Evolutionary conservation across 2,329 filamentous ascomycete species (phyloP).

Genomic region (Cercospora canescens): DNA sequence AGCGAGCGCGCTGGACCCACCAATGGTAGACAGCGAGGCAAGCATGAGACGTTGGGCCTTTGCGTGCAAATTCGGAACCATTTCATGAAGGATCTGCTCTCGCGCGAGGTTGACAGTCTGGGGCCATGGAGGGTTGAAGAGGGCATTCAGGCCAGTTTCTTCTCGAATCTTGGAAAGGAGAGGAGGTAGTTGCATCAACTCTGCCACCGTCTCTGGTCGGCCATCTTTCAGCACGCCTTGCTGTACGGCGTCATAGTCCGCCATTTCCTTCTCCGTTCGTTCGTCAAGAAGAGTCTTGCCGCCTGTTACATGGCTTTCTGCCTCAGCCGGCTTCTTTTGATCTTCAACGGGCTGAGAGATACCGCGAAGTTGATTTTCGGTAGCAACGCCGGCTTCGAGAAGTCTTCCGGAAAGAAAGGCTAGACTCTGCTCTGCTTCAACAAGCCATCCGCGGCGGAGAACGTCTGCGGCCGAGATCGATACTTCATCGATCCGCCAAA

Average conservation of each 20-base stretch:
- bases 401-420: constrained; percentile 81
- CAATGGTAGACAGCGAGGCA: constrained; percentile 72
- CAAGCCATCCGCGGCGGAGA: constrained; percentile 73
- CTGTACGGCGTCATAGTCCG: constrained; percentile 16
- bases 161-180: constrained; percentile 30
- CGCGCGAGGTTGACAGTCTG: constrained; percentile 71
- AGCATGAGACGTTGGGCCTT: constrained; percentile 58
- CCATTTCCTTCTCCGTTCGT: constrained; percentile 11
- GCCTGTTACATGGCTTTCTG: not conserved
- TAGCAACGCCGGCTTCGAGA: constrained; percentile 59
- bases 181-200: constrained; percentile 31
- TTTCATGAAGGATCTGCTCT: constrained; percentile 44
- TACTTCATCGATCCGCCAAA: constrained; percentile 93
- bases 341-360: constrained; percentile 11
- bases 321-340: not conserved
- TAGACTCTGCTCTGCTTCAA: constrained; percentile 74
- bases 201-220: constrained; percentile 26
- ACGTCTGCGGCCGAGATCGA: constrained; percentile 79
- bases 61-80: constrained; percentile 47
- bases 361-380: constrained; percentile 26
- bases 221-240: constrained; percentile 16
- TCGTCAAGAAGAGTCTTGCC: constrained; percentile 12
- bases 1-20: constrained; percentile 54
- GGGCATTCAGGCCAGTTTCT: constrained; percentile 32
- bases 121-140: constrained; percentile 62